phyloP scores from a whole-genome alignment of 2,329 filamentous ascomycete genomes.

The Tolypocladium cylindrosporum region DNA sequence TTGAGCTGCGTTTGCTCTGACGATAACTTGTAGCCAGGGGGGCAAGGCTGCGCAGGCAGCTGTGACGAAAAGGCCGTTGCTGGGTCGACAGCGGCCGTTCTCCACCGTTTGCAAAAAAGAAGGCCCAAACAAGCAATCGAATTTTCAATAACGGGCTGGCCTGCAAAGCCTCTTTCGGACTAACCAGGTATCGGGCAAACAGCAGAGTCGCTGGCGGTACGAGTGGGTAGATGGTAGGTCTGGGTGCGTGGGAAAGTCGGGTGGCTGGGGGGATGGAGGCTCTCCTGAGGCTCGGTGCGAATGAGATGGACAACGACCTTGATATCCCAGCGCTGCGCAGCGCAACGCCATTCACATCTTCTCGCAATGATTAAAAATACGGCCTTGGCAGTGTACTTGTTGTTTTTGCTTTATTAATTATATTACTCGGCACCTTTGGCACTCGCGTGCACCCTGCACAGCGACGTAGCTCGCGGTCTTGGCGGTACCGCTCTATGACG shows the following conservation, averaged over 20 bases:
- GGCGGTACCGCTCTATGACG: constrained; percentile 16
- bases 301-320: not conserved
- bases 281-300: not conserved
- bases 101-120: not conserved
- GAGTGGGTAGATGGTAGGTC: not conserved
- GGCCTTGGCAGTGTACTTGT: not conserved
- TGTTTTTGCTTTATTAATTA: not conserved
- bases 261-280: constrained; percentile 2
- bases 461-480: not conserved
- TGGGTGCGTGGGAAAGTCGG: not conserved
- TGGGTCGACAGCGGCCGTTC: not conserved
- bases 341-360: not conserved
- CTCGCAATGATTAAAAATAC: not conserved
- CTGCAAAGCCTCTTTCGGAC: not conserved
- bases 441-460: not conserved
- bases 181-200: not conserved
- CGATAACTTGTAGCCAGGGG: not conserved
- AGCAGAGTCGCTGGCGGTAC: not conserved
- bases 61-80: not conserved
- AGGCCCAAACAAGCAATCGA: not conserved
- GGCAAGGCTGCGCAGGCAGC: not conserved
- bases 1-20: not conserved
- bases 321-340: not conserved
- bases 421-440: constrained; percentile 3
- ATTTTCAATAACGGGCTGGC: not conserved